These are phyloP conservation scores for Pyrus betulifolia DNA, from an alignment of 306 rosid species.

Conservation along the genomic window DNA sequence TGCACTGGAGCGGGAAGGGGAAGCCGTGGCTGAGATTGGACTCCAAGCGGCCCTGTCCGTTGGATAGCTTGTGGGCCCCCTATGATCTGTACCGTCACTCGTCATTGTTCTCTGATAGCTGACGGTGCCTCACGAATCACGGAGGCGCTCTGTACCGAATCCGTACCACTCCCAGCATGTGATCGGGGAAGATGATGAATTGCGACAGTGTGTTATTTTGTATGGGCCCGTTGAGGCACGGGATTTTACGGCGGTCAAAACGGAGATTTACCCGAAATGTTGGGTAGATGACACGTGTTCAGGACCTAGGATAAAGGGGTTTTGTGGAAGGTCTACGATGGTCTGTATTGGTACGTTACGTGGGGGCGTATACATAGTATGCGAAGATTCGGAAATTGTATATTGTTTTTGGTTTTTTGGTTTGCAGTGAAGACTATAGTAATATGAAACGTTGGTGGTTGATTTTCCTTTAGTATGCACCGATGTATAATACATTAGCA, in stretches of 20 bases:
- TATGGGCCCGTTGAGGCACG: not conserved
- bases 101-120: constrained; percentile 46
- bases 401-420: not conserved
- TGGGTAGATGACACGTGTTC: not conserved
- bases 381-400: not conserved
- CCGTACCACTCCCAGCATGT: not conserved
- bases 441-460: not conserved
- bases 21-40: constrained; percentile 89
- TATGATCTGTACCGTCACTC: constrained; percentile 72
- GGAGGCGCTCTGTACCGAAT: not conserved
- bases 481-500: no score
- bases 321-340: not conserved
- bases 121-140: constrained; percentile 2
- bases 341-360: not conserved
- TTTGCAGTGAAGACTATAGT: not conserved
- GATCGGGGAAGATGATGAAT: not conserved
- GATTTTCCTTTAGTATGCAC: not conserved
- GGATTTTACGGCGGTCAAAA: not conserved
- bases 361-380: not conserved
- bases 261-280: not conserved
- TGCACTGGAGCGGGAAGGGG: constrained; percentile 96
- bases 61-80: constrained; percentile 88
- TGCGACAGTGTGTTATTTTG: not conserved
- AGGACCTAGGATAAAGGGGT: not conserved
- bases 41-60: constrained; percentile 68